Conservation (phyloP, 352 stramenopile species). For the Pythium brassicae region DNA sequence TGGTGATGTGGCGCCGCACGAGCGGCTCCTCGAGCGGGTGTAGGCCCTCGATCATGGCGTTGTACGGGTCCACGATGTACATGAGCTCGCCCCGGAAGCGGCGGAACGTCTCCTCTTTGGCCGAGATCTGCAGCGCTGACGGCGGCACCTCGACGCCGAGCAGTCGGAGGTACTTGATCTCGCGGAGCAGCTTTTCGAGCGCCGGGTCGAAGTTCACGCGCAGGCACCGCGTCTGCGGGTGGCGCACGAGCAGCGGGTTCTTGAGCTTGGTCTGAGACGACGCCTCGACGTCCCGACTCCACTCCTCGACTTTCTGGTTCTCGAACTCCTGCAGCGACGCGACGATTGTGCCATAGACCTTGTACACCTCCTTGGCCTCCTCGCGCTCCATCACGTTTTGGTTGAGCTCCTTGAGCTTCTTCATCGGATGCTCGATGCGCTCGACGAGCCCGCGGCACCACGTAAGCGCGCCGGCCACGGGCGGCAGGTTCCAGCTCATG, state of each 20-base stretch:
- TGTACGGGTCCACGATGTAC: constrained; percentile 98
- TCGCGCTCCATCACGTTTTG: constrained; percentile 96
- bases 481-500: constrained; percentile 94
- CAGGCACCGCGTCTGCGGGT: constrained; percentile 88
- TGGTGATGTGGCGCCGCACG: constrained; percentile 93
- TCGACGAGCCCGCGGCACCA: constrained; percentile 96
- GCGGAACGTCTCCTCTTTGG: constrained; percentile 94
- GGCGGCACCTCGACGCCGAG: constrained; percentile 94
- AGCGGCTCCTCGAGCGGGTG: constrained; percentile 96
- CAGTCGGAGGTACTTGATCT: constrained; percentile 98
- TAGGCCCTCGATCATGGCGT: constrained; percentile 94
- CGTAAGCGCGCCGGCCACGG: constrained; percentile 92
- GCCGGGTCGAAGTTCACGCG: constrained; percentile 97
- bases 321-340: constrained; percentile 96
- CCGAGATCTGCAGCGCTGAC: constrained; percentile 94
- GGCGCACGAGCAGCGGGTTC: constrained; percentile 89
- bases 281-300: constrained; percentile 93
- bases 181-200: constrained; percentile 94
- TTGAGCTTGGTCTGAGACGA: constrained; percentile 95
- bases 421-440: constrained; percentile 96
- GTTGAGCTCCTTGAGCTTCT: constrained; percentile 95
- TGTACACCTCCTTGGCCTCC: constrained; percentile 98
- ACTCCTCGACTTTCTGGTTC: constrained; percentile 96
- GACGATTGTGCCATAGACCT: constrained; percentile 95
- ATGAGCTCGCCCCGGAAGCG: constrained; percentile 96